These are phyloP conservation scores for Tephrocybe rancida DNA, from an alignment of 768 basidiomycete genomes.

Conservation along the genomic window DNA sequence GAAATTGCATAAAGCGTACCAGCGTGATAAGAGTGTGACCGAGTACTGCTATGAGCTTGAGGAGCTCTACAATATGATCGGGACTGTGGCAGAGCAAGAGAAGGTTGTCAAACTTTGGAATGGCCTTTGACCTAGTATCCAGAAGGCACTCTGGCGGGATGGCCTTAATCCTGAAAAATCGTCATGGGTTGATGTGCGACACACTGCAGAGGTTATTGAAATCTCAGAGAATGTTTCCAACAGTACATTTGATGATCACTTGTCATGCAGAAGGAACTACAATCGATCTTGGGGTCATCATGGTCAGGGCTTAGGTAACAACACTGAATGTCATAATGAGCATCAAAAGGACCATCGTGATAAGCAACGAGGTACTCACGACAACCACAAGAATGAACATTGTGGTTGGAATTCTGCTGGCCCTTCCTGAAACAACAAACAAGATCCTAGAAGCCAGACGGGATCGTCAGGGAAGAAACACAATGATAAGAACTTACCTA, in stretches of 20 bases:
- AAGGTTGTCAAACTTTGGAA: constrained; percentile 32
- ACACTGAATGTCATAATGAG: no score
- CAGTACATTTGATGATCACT: background rate
- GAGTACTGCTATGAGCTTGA: constrained; percentile 36
- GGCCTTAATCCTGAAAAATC: constrained; percentile 11
- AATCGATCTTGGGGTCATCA: background rate
- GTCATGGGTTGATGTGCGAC: constrained; percentile 5
- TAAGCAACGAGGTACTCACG: no score
- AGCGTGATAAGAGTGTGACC: constrained; percentile 26
- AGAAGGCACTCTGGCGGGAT: constrained; percentile 8
- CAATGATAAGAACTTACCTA: background rate
- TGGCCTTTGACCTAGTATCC: constrained; percentile 1
- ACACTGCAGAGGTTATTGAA: constrained; percentile 7
- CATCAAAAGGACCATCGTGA: no score
- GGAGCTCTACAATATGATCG: constrained; percentile 34
- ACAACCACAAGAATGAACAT: background rate
- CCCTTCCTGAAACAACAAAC: background rate
- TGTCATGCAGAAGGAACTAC: background rate
- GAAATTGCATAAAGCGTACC: constrained; percentile 21
- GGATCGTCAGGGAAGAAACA: background rate
- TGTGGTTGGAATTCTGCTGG: background rate
- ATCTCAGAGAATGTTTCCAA: constrained; percentile 3
- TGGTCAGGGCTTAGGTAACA: no score
- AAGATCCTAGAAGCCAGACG: background rate
- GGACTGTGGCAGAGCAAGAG: constrained; percentile 25